A percentile compares a stretch with the other conserved stretches of the same genome.
These are phyloP conservation scores for Chaetomium sp. DNA, from an alignment of 2,329 filamentous ascomycete species.

Conservation along the genomic window DNA sequence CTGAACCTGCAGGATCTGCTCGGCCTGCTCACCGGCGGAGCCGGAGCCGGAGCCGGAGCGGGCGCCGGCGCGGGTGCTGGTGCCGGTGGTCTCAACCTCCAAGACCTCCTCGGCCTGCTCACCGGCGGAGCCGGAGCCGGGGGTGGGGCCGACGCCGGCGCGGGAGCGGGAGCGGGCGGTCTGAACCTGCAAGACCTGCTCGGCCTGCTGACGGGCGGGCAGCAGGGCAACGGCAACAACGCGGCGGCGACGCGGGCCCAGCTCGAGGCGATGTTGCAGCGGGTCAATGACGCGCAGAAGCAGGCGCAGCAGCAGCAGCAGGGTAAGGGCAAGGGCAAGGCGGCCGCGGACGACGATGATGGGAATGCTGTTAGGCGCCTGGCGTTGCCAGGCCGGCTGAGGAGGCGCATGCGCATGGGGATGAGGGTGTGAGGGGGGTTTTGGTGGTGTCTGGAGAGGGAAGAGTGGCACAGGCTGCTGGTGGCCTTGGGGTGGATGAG, in stretches of 20 bases:
- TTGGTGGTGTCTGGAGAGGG: not conserved
- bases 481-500: not conserved
- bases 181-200: conserved; percentile 13
- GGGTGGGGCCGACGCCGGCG: not conserved
- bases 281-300: not conserved
- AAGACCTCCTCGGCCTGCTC: too few species aligned
- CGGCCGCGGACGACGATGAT: not conserved
- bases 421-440: not conserved
- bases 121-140: too few species aligned
- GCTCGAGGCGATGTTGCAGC: conserved; percentile 6
- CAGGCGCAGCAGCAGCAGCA: not conserved
- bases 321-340: conserved; percentile 1
- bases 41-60: too few species aligned
- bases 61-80: not conserved
- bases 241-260: not conserved
- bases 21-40: too few species aligned
- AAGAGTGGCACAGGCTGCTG: not conserved
- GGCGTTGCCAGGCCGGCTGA: not conserved
- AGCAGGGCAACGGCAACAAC: conserved; percentile 11
- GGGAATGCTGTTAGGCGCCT: not conserved
- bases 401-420: not conserved
- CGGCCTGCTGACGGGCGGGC: not conserved
- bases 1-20: too few species aligned
- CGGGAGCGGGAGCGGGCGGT: not conserved
- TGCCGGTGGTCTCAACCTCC: too few species aligned